These are phyloP conservation scores for Plasmopara muralis DNA, from an alignment of 352 stramenopile species.

Conservation along the genomic window DNA sequence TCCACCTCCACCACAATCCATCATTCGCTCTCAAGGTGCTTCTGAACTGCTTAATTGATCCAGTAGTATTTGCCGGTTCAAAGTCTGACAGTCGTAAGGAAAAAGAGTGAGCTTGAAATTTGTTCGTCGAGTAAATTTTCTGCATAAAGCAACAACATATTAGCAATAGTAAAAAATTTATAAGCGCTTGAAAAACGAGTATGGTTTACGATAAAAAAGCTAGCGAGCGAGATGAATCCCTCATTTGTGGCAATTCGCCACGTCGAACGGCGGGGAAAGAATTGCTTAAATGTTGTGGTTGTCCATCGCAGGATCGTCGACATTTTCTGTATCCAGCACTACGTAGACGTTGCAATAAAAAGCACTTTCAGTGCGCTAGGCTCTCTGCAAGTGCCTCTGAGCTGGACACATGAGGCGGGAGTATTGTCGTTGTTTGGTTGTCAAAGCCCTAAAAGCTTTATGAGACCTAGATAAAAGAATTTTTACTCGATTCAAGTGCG, in stretches of 20 bases:
- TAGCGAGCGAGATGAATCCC: constrained; percentile 15
- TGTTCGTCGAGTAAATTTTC: constrained; percentile 25
- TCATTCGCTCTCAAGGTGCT: constrained; percentile 16
- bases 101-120: constrained; percentile 22
- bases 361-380: constrained; percentile 14
- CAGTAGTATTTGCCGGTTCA: constrained; percentile 17
- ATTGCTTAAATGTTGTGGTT: constrained; percentile 24
- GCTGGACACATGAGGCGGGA: constrained; percentile 17
- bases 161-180: background rate
- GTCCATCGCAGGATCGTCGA: constrained; percentile 5
- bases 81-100: constrained; percentile 12
- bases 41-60: constrained; percentile 20
- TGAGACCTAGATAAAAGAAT: background rate
- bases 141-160: constrained; percentile 2
- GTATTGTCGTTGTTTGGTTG: constrained; percentile 5
- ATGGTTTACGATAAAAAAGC: constrained; percentile 16
- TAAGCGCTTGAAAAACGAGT: background rate
- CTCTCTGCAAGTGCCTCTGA: constrained; percentile 19
- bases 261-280: constrained; percentile 15
- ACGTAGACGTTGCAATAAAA: constrained; percentile 19
- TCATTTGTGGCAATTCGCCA: constrained; percentile 21
- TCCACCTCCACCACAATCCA: constrained; percentile 3
- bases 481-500: constrained; percentile 3
- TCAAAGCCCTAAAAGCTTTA: constrained; percentile 2
- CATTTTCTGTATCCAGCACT: constrained; percentile 11